Conservation (phyloP, 306 rosid species). For the Prunus fruticosa region DNA sequence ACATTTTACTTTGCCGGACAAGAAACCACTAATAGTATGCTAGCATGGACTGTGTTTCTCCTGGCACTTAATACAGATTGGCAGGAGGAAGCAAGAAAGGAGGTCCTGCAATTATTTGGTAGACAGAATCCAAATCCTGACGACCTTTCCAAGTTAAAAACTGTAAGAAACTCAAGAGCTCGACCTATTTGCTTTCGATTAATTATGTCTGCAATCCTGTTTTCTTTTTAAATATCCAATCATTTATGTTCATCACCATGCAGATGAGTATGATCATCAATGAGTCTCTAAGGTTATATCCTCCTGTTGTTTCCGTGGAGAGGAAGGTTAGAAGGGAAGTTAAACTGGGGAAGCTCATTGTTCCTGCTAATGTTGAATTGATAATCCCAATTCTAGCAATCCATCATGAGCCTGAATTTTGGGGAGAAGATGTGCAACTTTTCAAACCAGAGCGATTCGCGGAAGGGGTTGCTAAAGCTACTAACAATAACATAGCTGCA, state of each 20-base stretch:
- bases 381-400: background rate
- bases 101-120: background rate
- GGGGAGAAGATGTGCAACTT: background rate
- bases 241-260: too few species aligned
- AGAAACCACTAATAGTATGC: background rate
- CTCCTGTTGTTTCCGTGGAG: background rate
- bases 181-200: background rate
- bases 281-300: background rate
- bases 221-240: too few species aligned
- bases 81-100: background rate
- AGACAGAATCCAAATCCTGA: background rate
- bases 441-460: background rate
- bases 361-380: background rate
- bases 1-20: background rate
- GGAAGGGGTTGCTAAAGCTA: background rate
- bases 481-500: background rate
- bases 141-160: background rate
- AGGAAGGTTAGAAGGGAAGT: background rate
- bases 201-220: background rate
- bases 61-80: background rate
- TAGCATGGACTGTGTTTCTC: background rate
- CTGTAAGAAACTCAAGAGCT: background rate
- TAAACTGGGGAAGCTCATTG: background rate
- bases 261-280: conserved; percentile 1
- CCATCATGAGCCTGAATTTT: background rate